Evolutionary conservation across 805 yeast genomes (phyloP).

Genomic region (Saturnispora galanensis): DNA sequence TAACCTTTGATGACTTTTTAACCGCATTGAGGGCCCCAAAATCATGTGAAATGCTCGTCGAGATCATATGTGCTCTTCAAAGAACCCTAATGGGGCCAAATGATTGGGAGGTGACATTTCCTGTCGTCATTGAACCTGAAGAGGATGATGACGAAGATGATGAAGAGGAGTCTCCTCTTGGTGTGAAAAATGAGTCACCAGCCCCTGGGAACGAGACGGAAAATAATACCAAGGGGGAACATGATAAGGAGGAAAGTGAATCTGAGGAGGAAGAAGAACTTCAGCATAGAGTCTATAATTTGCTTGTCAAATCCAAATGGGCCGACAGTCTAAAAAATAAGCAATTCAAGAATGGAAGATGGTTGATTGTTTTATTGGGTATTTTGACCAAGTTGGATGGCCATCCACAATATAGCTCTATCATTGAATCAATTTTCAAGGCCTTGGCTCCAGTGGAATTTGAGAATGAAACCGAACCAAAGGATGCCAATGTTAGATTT

Average conservation of each 20-base stretch:
- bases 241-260: slow-evolving; percentile 18
- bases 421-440: slow-evolving; percentile 41
- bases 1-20: slow-evolving; percentile 71
- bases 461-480: slow-evolving; percentile 15
- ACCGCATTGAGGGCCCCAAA: slow-evolving; percentile 45
- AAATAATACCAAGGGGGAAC: slow-evolving; percentile 18
- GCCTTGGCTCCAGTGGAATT: slow-evolving; percentile 45
- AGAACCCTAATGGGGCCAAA: slow-evolving; percentile 41
- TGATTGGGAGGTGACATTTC: slow-evolving; percentile 18
- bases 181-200: too few species aligned
- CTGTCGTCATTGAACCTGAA: slow-evolving; percentile 20
- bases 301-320: slow-evolving; percentile 59
- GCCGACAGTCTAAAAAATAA: slow-evolving; percentile 65
- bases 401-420: slow-evolving; percentile 41
- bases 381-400: slow-evolving; percentile 52
- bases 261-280: slow-evolving; percentile 25
- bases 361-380: slow-evolving; percentile 75
- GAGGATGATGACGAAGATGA: slow-evolving; percentile 13
- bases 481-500: slow-evolving; percentile 1
- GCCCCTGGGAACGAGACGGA: slow-evolving; percentile 4
- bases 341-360: slow-evolving; percentile 71
- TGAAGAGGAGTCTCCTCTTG: slow-evolving; percentile 6
- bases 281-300: slow-evolving; percentile 35
- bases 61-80: slow-evolving; percentile 57
- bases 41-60: slow-evolving; percentile 46